Conservation (phyloP, 1,284 basidiomycete genomes). For the Naganishia liquefaciens region DNA sequence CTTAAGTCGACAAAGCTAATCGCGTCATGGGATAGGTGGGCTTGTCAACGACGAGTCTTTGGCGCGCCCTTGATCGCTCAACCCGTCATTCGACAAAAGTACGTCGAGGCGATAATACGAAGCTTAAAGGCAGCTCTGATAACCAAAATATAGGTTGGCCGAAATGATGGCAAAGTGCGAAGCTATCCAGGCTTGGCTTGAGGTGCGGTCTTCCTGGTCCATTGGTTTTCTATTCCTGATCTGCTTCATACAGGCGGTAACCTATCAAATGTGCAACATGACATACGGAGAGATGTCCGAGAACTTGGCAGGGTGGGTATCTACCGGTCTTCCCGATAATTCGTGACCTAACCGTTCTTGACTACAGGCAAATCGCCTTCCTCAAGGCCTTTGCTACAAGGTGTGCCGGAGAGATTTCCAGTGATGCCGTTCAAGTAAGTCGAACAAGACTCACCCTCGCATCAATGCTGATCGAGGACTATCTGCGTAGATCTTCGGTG, state of each 20-base stretch:
- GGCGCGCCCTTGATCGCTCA: constrained; percentile 79
- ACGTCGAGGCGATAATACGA: constrained; percentile 24
- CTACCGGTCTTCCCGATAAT: not conserved
- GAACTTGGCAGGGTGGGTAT: constrained; percentile 50
- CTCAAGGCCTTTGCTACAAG: constrained; percentile 63
- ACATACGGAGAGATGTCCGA: constrained; percentile 68
- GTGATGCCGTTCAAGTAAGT: constrained; percentile 56
- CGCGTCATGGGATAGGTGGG: constrained; percentile 57
- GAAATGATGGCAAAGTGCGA: constrained; percentile 81
- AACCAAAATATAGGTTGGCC: constrained; percentile 58
- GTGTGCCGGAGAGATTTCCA: constrained; percentile 54
- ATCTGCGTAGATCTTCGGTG: constrained; percentile 43
- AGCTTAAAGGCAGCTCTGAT: no score
- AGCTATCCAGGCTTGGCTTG: constrained; percentile 82
- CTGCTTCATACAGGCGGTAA: constrained; percentile 34
- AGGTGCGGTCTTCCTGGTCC: constrained; percentile 47
- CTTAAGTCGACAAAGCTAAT: not conserved
- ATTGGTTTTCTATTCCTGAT: not conserved
- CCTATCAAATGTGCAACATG: constrained; percentile 58
- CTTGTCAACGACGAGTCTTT: constrained; percentile 76
- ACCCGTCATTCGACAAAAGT: constrained; percentile 78
- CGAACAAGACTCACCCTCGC: not conserved
- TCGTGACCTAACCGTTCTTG: constrained; percentile 40
- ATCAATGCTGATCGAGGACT: not conserved
- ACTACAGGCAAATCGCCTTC: constrained; percentile 49